Evolutionary conservation across 495 filamentous ascomycete species (phyloP).

Genomic region (Tirmania nivea): DNA sequence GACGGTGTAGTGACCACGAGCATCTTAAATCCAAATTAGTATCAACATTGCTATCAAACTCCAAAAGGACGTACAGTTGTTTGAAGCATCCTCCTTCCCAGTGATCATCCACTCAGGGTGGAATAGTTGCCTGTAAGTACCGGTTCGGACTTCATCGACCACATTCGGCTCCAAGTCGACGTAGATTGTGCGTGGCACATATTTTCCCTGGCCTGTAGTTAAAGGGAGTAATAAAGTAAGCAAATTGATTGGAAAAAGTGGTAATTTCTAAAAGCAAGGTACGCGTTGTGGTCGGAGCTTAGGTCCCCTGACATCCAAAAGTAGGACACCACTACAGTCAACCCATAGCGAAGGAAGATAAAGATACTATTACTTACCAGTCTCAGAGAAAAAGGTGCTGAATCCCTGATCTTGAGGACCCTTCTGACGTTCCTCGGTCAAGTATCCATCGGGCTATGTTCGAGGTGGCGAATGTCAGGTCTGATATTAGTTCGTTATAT

Average conservation of each 20-base stretch:
- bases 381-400: constrained; percentile 99
- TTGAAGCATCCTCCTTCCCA: constrained; percentile 97
- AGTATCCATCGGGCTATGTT: constrained; percentile 80
- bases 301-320: not conserved
- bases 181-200: constrained; percentile 97
- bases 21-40: constrained; percentile 33
- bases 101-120: constrained; percentile 98
- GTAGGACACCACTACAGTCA: not conserved
- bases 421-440: constrained; percentile 92
- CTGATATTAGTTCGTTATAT: constrained; percentile 5
- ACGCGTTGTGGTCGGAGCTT: not conserved
- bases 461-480: constrained; percentile 2
- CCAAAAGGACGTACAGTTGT: constrained; percentile 50
- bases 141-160: constrained; percentile 96
- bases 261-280: not conserved
- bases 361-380: constrained; percentile 42
- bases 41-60: not conserved
- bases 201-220: constrained; percentile 75
- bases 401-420: constrained; percentile 89
- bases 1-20: constrained; percentile 80
- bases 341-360: not conserved
- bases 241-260: no score
- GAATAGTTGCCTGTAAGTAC: constrained; percentile 86
- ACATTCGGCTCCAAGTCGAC: constrained; percentile 99
- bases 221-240: not conserved